Percentiles rank a stretch among this genome's conserved stretches.
phyloP scores from a whole-genome alignment of 2,329 filamentous ascomycete genomes.

The Ramularia collo-cygni region DNA sequence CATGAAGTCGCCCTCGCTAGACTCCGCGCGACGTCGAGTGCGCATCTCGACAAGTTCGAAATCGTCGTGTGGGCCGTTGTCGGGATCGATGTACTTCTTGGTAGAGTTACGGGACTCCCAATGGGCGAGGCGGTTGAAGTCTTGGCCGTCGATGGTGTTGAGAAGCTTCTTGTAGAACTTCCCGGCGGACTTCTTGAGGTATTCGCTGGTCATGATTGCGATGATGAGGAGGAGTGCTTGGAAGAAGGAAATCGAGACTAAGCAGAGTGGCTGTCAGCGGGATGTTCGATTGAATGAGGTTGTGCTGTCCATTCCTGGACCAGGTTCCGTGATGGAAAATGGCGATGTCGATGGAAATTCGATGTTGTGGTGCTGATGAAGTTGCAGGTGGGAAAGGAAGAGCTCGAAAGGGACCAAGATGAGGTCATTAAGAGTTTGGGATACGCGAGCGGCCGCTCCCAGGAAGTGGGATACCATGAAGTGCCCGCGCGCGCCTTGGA shows the following conservation, averaged over 20 bases:
- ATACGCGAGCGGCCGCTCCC: no score
- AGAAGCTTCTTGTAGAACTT: constrained; percentile 1
- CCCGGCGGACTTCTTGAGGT: constrained; percentile 3
- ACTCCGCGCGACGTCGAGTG: neutral
- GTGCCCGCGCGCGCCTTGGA: no score
- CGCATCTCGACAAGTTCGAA: neutral
- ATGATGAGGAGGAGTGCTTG: neutral
- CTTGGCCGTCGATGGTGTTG: neutral
- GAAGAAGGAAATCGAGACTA: neutral
- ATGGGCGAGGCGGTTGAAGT: constrained; percentile 7
- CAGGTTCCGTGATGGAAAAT: constrained; percentile 8
- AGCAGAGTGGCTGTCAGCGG: neutral
- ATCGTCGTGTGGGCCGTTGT: constrained; percentile 3
- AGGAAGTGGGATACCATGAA: no score
- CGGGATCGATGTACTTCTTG: constrained; percentile 1
- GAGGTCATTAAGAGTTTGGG: no score
- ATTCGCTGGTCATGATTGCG: constrained; percentile 1
- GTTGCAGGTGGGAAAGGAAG: neutral
- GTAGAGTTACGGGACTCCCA: constrained; percentile 1
- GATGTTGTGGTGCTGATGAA: neutral
- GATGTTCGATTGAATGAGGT: no score
- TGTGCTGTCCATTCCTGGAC: constrained; percentile 1
- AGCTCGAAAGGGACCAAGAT: neutral
- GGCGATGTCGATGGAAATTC: neutral
- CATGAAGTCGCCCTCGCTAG: neutral